Conservation (phyloP, 129 eudicot genomes). For the Arctium minus region DNA sequence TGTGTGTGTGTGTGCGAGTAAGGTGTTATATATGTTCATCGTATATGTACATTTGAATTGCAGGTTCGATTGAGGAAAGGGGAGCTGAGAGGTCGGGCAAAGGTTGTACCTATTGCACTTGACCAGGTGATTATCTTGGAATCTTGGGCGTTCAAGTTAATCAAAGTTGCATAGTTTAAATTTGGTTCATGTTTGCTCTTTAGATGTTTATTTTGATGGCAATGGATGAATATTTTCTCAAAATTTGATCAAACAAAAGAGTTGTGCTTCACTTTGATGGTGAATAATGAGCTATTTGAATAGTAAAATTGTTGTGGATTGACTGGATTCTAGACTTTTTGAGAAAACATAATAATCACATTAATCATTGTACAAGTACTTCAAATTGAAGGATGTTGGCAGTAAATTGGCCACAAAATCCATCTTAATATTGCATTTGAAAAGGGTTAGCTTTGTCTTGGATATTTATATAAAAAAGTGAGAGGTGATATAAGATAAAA, state of each 20-base stretch:
- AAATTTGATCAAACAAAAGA: background rate
- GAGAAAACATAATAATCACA: background rate
- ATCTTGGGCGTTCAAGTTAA: background rate
- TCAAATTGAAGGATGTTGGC: background rate
- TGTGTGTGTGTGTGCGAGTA: background rate
- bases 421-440: background rate
- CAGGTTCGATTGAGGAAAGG: slow-evolving; percentile 74
- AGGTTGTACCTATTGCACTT: slow-evolving; percentile 85
- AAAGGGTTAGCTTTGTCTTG: background rate
- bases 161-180: background rate
- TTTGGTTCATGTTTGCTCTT: background rate
- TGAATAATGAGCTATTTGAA: background rate
- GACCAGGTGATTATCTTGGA: slow-evolving; percentile 60
- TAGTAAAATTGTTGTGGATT: background rate
- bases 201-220: background rate
- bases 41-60: slow-evolving; percentile 8
- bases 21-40: background rate
- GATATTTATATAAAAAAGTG: background rate
- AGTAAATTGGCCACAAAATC: background rate
- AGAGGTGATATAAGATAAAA: background rate
- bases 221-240: background rate
- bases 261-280: background rate
- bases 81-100: slow-evolving; percentile 61
- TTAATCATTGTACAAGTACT: background rate
- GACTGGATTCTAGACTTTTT: background rate